Evolutionary conservation across 257 asterid species (phyloP).

Genomic region (Fraxinus anomala): DNA sequence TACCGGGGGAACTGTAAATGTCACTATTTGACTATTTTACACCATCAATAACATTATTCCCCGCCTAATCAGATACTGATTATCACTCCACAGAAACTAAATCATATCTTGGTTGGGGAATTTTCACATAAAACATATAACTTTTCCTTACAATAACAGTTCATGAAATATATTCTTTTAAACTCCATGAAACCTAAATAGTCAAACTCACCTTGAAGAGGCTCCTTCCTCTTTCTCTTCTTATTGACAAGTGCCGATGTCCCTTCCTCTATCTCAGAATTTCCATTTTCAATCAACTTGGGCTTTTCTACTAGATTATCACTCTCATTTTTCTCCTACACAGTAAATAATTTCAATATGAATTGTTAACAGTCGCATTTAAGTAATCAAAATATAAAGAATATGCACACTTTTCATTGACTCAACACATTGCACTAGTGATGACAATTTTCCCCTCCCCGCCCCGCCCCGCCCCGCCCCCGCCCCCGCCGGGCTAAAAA

Average conservation of each 20-base stretch:
- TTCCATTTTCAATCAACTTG: constrained; percentile 38
- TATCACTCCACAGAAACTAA: background rate
- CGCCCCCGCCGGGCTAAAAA: no score
- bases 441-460: no score
- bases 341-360: background rate
- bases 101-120: background rate
- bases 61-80: background rate
- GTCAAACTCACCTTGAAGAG: constrained; percentile 40
- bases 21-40: background rate
- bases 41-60: background rate
- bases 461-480: no score
- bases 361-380: background rate
- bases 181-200: background rate
- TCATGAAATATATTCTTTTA: background rate
- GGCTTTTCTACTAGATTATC: constrained; percentile 39
- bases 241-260: constrained; percentile 32
- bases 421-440: background rate
- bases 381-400: constrained; percentile 7
- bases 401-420: background rate
- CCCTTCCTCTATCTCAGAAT: constrained; percentile 31
- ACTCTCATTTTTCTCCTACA: constrained; percentile 49
- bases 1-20: background rate
- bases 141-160: background rate
- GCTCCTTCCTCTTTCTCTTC: constrained; percentile 77
- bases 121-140: background rate